Conservation (phyloP, 2,329 filamentous ascomycete genomes). For the Colletotrichum sidae region DNA sequence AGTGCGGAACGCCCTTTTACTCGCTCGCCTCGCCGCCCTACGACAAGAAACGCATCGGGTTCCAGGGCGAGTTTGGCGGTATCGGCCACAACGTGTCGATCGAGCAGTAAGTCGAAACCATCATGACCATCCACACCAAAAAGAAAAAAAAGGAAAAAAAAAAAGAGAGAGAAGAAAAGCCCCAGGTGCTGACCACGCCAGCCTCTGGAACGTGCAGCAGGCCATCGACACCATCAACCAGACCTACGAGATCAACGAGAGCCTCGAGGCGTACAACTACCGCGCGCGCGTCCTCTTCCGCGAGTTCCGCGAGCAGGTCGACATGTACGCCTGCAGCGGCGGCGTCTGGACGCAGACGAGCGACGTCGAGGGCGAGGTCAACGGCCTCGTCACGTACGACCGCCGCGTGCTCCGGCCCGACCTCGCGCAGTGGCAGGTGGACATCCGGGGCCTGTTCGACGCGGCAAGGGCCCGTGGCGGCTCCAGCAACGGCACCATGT, state of each 20-base stretch:
- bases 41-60: constrained; percentile 70
- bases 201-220: constrained; percentile 72
- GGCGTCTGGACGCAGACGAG: constrained; percentile 81
- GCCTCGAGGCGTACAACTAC: constrained; percentile 73
- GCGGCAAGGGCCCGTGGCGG: constrained; percentile 54
- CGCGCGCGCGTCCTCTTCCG: constrained; percentile 69
- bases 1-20: constrained; percentile 78
- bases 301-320: constrained; percentile 71
- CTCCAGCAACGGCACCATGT: constrained; percentile 24
- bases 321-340: constrained; percentile 71
- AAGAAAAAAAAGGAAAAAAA: neutral
- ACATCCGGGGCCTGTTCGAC: constrained; percentile 70
- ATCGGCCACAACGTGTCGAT: constrained; percentile 73
- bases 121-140: accelerated
- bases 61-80: constrained; percentile 80
- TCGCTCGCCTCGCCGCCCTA: constrained; percentile 66
- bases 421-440: constrained; percentile 66
- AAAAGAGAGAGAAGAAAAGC: neutral
- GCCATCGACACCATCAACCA: constrained; percentile 71
- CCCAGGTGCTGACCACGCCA: constrained; percentile 40
- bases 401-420: constrained; percentile 69
- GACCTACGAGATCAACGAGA: constrained; percentile 74
- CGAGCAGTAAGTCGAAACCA: constrained; percentile 61
- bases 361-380: constrained; percentile 80
- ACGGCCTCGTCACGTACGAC: constrained; percentile 78